phyloP scores from a whole-genome alignment of 805 yeast species.

The Candida saitoana region DNA sequence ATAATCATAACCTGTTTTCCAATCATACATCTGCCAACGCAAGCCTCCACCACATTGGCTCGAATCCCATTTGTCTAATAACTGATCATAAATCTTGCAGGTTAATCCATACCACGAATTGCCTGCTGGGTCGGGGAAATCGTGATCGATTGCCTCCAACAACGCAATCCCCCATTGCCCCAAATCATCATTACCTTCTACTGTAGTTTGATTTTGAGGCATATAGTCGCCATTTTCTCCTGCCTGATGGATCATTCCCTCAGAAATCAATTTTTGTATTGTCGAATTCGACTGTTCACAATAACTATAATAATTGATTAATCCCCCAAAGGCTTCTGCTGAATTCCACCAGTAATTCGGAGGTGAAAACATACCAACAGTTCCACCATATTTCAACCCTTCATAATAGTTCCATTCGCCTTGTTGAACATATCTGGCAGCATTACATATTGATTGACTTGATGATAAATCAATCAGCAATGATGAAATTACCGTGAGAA shows the following conservation, averaged over 20 bases:
- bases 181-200: conserved; percentile 51
- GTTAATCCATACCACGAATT: conserved; percentile 85
- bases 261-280: conserved; percentile 23
- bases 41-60: conserved; percentile 78
- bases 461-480: conserved; percentile 37
- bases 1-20: conserved; percentile 93
- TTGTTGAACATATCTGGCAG: conserved; percentile 29
- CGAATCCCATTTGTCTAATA: conserved; percentile 85
- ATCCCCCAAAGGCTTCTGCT: conserved; percentile 48
- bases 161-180: conserved; percentile 50
- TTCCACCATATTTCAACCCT: conserved; percentile 41
- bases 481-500: too few relatives aligned
- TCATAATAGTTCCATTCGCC: conserved; percentile 46
- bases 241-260: conserved; percentile 42
- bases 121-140: conserved; percentile 47
- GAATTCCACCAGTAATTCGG: conserved; percentile 55
- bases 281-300: conserved; percentile 34
- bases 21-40: conserved; percentile 92
- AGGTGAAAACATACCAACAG: conserved; percentile 41
- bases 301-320: conserved; percentile 36
- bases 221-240: conserved; percentile 40
- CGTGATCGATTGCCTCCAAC: conserved; percentile 44
- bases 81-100: conserved; percentile 86
- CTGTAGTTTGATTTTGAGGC: conserved; percentile 42
- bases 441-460: conserved; percentile 37